A percentile compares a stretch with the other conserved stretches of the same genome.
phyloP scores from a whole-genome alignment of 495 filamentous ascomycete genomes.

The Aspergillus carlsbadensis region DNA sequence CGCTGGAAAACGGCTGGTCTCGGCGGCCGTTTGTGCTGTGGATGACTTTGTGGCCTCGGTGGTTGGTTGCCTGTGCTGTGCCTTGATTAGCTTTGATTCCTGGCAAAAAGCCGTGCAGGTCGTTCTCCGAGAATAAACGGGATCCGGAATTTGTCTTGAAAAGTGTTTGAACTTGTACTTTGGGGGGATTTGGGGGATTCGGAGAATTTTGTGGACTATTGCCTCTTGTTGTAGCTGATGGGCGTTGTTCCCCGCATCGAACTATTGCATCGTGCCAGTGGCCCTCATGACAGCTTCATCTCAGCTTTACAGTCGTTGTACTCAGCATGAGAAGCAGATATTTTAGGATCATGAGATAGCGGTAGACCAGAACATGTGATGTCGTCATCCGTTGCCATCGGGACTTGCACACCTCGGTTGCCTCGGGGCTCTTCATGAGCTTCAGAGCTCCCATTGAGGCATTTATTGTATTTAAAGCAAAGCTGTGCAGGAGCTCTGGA shows the following conservation, averaged over 20 bases:
- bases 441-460: background rate
- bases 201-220: background rate
- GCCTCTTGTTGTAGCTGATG: background rate
- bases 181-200: background rate
- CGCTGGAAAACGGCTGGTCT: background rate
- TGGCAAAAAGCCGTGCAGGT: background rate
- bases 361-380: slow-evolving; percentile 1
- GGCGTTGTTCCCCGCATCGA: background rate
- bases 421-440: background rate
- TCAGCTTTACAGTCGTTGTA: background rate
- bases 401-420: slow-evolving; percentile 1
- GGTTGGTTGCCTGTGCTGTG: slow-evolving; percentile 4
- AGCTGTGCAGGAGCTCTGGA: background rate
- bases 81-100: background rate
- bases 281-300: background rate
- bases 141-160: too few species aligned
- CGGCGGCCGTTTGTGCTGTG: background rate
- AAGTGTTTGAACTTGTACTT: background rate
- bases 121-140: too few species aligned
- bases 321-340: background rate
- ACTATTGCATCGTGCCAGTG: too few species aligned
- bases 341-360: background rate
- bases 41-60: background rate
- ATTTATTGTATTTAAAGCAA: slow-evolving; percentile 8
- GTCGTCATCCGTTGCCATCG: slow-evolving; percentile 5